Evolutionary conservation across 352 stramenopile species (phyloP).

Genomic region (Phytopythium oedochilum): DNA sequence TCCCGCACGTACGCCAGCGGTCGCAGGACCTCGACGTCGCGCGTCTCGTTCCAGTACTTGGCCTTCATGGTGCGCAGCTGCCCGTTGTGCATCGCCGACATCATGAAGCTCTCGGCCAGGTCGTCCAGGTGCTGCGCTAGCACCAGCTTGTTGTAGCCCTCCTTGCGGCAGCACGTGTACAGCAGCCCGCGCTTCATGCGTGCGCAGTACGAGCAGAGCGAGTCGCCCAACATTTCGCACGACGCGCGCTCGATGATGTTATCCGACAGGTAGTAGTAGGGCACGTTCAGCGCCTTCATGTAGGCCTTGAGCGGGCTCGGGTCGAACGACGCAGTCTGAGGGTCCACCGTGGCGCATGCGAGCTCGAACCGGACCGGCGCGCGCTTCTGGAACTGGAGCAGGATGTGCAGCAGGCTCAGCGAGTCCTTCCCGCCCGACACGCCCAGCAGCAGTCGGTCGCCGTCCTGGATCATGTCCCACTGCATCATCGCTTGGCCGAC

Average conservation of each 20-base stretch:
- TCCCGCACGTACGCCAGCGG: slow-evolving; percentile 96
- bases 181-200: slow-evolving; percentile 97
- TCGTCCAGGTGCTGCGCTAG: slow-evolving; percentile 98
- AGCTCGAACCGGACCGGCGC: slow-evolving; percentile 94
- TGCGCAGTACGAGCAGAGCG: slow-evolving; percentile 96
- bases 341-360: slow-evolving; percentile 95
- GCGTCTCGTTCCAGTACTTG: slow-evolving; percentile 95
- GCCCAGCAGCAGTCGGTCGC: slow-evolving; percentile 93
- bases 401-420: slow-evolving; percentile 94
- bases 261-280: slow-evolving; percentile 94
- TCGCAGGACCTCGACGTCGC: slow-evolving; percentile 94
- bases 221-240: slow-evolving; percentile 85
- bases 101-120: slow-evolving; percentile 97
- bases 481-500: slow-evolving; percentile 91
- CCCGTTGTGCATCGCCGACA: slow-evolving; percentile 98
- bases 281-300: slow-evolving; percentile 91
- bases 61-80: slow-evolving; percentile 98
- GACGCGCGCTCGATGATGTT: slow-evolving; percentile 89
- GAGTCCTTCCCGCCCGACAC: slow-evolving; percentile 98
- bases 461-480: slow-evolving; percentile 96
- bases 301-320: slow-evolving; percentile 96
- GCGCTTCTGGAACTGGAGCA: slow-evolving; percentile 93
- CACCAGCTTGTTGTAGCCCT: slow-evolving; percentile 93
- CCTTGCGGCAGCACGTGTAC: slow-evolving; percentile 92
- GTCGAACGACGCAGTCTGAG: slow-evolving; percentile 96